Percentiles rank a stretch among this genome's conserved stretches.
Conservation (phyloP, 2,329 filamentous ascomycete species). For the Xylariaceae sp. region DNA sequence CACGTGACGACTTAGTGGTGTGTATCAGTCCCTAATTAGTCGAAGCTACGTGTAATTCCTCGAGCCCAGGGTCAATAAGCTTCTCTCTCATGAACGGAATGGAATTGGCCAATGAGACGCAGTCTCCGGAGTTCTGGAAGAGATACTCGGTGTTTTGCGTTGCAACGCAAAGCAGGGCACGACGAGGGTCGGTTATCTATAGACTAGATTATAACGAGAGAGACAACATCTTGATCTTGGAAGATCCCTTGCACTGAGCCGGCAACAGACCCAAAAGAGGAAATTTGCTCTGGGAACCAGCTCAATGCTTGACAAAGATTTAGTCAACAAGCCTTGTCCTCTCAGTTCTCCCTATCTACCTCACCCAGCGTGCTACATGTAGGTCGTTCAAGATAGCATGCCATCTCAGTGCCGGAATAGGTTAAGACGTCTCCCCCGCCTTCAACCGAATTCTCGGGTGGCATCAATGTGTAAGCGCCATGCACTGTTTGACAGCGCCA, state of each 20-base stretch:
- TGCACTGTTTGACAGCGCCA: constrained; percentile 3
- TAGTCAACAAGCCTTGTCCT: not conserved
- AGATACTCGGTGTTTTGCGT: constrained; percentile 1
- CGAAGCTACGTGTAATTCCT: too few relatives aligned
- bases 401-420: too few relatives aligned
- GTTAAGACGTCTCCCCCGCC: not conserved
- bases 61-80: too few relatives aligned
- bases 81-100: too few relatives aligned
- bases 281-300: constrained; percentile 9
- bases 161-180: constrained; percentile 11
- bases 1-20: constrained; percentile 11
- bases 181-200: constrained; percentile 25
- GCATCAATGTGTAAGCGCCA: constrained; percentile 11
- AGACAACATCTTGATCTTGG: constrained; percentile 7
- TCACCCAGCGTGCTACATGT: too few relatives aligned
- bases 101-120: too few relatives aligned
- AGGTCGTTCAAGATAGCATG: too few relatives aligned
- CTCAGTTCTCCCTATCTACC: not conserved
- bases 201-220: not conserved
- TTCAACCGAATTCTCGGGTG: constrained; percentile 17
- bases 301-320: not conserved
- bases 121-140: not conserved
- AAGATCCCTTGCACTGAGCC: constrained; percentile 12
- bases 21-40: constrained; percentile 2
- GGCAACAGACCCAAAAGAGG: constrained; percentile 13